Base-by-base conservation (phyloP, 2,329 filamentous ascomycete genomes). In the Fusarium sororula region DNA sequence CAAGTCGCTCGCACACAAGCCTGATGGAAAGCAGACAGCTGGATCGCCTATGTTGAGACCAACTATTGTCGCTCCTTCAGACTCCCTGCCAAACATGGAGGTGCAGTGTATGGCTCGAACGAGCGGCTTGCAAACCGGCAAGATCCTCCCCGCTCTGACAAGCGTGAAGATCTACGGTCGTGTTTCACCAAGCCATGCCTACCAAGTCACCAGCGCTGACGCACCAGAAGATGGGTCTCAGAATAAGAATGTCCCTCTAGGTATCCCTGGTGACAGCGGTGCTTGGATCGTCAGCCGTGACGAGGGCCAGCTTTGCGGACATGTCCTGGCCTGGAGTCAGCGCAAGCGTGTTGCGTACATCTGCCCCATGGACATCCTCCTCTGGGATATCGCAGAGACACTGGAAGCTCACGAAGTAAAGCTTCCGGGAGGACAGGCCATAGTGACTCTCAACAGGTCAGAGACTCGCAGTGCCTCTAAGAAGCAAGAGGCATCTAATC, bases 91-190 rank as follows among this genome's bases (percentile, higher is more conserved):
- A 2, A 93, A 93, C 2, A 85, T 95, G 59, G 88, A 91, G 58
- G 96, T 98, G 0, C 94, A 97, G 80, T 98, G 95, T 80, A 91
- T 95, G 75, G 96, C 95, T 6, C 91, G 96, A 24, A 98, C 95
- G 1, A 95, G 92, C 20, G 96, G 96, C 0, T 85, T 97, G 8
- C 93, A 95, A 80, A 91, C 88, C 0, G 96, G 96, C 1, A 87
- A 90, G 55, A 94, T 98, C 48, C 88, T 94, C 3, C 91, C 90
- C 4, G 91, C 92, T 1, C 90, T 98, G 84, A 92, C 92, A 1
- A 92, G 94, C 5, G 93, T 98, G 68, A 97, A 96, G 81, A 92
- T 98, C 47, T 93, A 94, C 78, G 95, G 94, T 1, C 93, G 96
- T 22, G 88, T 89, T 50, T 94, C 93, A 11, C 94, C 95, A 48